Conservation (phyloP, 2,329 filamentous ascomycete genomes). For the Pyricularia grisea region DNA sequence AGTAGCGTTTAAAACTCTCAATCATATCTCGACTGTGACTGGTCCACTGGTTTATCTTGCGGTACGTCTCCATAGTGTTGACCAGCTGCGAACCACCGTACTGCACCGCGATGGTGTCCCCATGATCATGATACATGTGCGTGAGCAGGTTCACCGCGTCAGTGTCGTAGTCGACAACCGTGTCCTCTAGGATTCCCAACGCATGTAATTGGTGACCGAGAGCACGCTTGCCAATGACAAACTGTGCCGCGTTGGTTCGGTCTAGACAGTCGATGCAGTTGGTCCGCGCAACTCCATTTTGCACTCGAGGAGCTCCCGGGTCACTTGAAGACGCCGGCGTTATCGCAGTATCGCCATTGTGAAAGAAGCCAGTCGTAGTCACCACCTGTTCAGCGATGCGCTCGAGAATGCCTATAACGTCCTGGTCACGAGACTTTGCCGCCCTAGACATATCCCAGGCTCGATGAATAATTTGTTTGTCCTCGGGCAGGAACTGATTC, state of each 20-base stretch:
- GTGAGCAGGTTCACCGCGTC: constrained; percentile 95
- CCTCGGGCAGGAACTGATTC: constrained; percentile 81
- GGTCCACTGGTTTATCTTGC: constrained; percentile 98
- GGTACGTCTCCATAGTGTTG: constrained; percentile 98
- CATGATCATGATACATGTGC: constrained; percentile 97
- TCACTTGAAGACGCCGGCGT: constrained; percentile 18
- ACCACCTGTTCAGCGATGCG: constrained; percentile 82
- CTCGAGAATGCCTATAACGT: constrained; percentile 90
- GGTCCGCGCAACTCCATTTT: constrained; percentile 88
- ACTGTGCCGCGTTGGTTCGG: constrained; percentile 94
- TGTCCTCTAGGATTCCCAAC: constrained; percentile 70
- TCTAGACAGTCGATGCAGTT: constrained; percentile 98
- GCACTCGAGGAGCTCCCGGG: constrained; percentile 48
- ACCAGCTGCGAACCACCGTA: constrained; percentile 96
- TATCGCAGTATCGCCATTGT: constrained; percentile 69
- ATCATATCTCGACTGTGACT: constrained; percentile 98
- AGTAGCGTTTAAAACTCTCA: constrained; percentile 97
- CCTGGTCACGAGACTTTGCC: constrained; percentile 81
- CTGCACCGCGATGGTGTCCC: constrained; percentile 94
- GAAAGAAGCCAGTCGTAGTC: constrained; percentile 83
- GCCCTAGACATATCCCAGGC: constrained; percentile 98
- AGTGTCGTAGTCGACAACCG: constrained; percentile 81
- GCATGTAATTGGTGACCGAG: constrained; percentile 88
- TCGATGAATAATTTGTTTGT: constrained; percentile 84
- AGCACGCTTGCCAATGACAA: constrained; percentile 91